A percentile compares a stretch with the other conserved stretches of the same genome.
Conservation (phyloP, 2,329 filamentous ascomycete species). For the Penicillium sp. region DNA sequence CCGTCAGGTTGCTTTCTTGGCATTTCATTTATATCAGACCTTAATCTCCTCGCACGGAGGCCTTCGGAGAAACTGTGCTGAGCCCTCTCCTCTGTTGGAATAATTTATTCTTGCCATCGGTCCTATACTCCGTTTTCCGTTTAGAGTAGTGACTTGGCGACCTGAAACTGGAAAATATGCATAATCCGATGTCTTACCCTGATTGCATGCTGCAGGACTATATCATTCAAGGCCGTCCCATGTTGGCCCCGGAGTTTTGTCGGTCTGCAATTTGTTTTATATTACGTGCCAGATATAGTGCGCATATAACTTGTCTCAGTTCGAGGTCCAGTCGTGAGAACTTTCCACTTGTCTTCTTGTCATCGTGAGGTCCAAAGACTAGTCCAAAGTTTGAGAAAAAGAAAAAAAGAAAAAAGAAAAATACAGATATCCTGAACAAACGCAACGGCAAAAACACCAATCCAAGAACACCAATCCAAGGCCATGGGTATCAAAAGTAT, state of each 20-base stretch:
- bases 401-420: background rate
- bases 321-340: background rate
- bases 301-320: background rate
- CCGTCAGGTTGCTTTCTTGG: slow-evolving; percentile 5
- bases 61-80: background rate
- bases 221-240: background rate
- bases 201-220: background rate
- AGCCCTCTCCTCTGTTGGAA: background rate
- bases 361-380: background rate
- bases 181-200: background rate
- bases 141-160: background rate
- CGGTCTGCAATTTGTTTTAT: background rate
- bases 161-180: background rate
- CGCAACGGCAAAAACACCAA: slow-evolving; percentile 5
- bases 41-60: slow-evolving; percentile 4
- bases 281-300: slow-evolving; percentile 2
- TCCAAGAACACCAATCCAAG: slow-evolving; percentile 8
- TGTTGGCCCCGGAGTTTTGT: background rate
- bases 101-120: background rate
- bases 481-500: slow-evolving; percentile 18
- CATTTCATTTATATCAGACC: slow-evolving; percentile 17
- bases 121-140: background rate
- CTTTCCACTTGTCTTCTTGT: background rate
- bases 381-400: background rate
- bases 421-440: background rate